These are phyloP conservation scores for Lentithecium fluviatile DNA, from an alignment of 495 filamentous ascomycete genomes.

Conservation along the genomic window DNA sequence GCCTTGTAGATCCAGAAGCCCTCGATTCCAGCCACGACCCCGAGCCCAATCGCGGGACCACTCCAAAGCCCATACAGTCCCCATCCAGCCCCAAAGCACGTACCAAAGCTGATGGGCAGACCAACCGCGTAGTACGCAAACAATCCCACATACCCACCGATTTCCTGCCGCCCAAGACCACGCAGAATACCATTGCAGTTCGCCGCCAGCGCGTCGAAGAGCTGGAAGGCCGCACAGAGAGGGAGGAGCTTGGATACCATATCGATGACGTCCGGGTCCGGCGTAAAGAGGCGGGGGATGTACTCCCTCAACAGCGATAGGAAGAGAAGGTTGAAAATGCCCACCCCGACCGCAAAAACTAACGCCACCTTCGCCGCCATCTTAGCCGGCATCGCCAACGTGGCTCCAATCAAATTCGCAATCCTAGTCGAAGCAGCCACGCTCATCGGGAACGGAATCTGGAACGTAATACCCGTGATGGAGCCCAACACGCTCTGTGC, in stretches of 20 bases:
- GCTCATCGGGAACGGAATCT: conserved; percentile 45
- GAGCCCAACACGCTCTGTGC: conserved; percentile 65
- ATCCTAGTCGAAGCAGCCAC: conserved; percentile 45
- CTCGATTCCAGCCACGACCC: conserved; percentile 61
- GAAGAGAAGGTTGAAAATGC: conserved; percentile 70
- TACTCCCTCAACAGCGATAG: conserved; percentile 62
- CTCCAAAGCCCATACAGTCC: conserved; percentile 69
- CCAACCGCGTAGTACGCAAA: conserved; percentile 82
- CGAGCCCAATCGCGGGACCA: conserved; percentile 43
- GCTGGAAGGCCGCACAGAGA: conserved; percentile 79
- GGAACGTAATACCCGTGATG: conserved; percentile 42
- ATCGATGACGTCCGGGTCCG: conserved; percentile 72
- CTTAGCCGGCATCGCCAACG: conserved; percentile 42
- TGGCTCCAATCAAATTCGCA: conserved; percentile 47
- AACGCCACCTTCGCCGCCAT: conserved; percentile 49
- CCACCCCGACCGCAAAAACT: conserved; percentile 63
- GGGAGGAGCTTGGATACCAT: conserved; percentile 73
- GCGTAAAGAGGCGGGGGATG: conserved; percentile 77
- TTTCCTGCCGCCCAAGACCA: conserved; percentile 79
- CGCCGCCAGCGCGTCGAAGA: conserved; percentile 76
- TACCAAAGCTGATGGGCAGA: conserved; percentile 75
- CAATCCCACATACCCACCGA: conserved; percentile 84
- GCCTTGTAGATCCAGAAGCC: conserved; percentile 61
- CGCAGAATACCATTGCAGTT: conserved; percentile 80
- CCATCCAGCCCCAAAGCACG: conserved; percentile 57